These are phyloP conservation scores for Myriangium duriaei DNA, from an alignment of 2,329 filamentous ascomycete species.

Conservation along the genomic window DNA sequence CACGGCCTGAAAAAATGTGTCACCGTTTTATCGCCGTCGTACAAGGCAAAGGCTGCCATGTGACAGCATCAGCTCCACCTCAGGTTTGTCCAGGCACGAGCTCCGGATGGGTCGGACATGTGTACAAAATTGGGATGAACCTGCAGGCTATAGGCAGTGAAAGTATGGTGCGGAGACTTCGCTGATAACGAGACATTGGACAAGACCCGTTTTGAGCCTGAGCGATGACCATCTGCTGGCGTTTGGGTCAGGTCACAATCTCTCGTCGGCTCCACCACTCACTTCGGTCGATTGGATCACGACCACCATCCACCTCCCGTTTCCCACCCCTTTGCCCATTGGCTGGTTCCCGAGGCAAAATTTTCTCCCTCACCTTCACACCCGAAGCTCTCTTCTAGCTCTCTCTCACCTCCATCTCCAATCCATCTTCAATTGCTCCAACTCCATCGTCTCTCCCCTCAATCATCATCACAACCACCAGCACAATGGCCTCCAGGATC, in stretches of 20 bases:
- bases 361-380: constrained; percentile 7
- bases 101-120: too few relatives aligned
- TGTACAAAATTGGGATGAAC: too few relatives aligned
- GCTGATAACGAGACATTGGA: constrained; percentile 1
- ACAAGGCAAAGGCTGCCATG: too few relatives aligned
- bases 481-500: constrained; percentile 71
- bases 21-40: too few relatives aligned
- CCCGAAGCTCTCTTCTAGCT: not conserved
- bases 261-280: constrained; percentile 9
- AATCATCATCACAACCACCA: constrained; percentile 30
- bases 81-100: too few relatives aligned
- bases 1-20: not conserved
- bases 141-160: too few relatives aligned
- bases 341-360: constrained; percentile 8
- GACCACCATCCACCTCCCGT: too few relatives aligned
- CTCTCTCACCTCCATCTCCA: constrained; percentile 11
- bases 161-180: not conserved
- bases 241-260: constrained; percentile 6
- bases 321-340: not conserved
- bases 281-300: constrained; percentile 2
- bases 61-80: too few relatives aligned
- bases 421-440: constrained; percentile 14
- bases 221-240: constrained; percentile 9
- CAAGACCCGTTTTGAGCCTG: constrained; percentile 7
- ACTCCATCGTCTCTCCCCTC: constrained; percentile 29